Percentiles rank a stretch among this genome's conserved stretches.
phyloP scores from a whole-genome alignment of 2,329 filamentous ascomycete genomes.

The Daldinia sp. region DNA sequence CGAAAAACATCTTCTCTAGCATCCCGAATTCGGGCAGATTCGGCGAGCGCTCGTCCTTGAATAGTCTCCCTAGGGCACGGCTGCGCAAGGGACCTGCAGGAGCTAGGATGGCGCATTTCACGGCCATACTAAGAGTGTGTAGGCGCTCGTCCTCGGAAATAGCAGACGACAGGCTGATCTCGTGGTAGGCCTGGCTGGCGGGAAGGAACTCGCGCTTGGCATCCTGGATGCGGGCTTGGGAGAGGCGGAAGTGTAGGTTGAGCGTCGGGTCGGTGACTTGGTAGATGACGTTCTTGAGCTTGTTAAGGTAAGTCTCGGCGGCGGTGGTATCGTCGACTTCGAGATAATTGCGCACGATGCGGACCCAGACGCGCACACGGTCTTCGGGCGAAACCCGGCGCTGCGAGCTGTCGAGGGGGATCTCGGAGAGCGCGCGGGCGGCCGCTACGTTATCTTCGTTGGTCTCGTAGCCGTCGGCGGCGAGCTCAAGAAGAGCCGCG shows the following conservation, averaged over 20 bases:
- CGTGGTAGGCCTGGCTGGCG: conserved; percentile 87
- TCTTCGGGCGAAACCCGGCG: conserved; percentile 82
- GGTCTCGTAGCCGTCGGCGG: conserved; percentile 83
- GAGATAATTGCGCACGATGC: conserved; percentile 92
- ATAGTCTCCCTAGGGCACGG: conserved; percentile 80
- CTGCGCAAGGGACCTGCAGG: conserved; percentile 88
- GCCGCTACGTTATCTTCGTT: conserved; percentile 83
- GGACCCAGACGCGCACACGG: conserved; percentile 87
- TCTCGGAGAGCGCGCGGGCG: conserved; percentile 79
- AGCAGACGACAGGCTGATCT: conserved; percentile 77
- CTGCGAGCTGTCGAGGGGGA: conserved; percentile 89
- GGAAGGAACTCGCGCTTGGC: conserved; percentile 88
- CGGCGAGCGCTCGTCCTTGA: conserved; percentile 88
- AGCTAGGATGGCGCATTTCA: conserved; percentile 90
- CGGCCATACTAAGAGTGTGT: conserved; percentile 83
- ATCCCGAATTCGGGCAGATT: conserved; percentile 84
- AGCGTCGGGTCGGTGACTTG: conserved; percentile 77
- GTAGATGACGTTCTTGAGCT: conserved; percentile 91
- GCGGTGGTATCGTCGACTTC: conserved; percentile 90
- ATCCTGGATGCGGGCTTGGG: conserved; percentile 91
- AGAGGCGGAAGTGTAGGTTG: conserved; percentile 86
- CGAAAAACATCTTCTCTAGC: conserved; percentile 96
- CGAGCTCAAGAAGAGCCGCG: conserved; percentile 77
- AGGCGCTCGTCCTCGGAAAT: conserved; percentile 89
- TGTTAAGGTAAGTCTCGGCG: conserved; percentile 89